phyloP scores from a whole-genome alignment of 129 eudicot species.

The Pseudognaphalium luteoalbum region DNA sequence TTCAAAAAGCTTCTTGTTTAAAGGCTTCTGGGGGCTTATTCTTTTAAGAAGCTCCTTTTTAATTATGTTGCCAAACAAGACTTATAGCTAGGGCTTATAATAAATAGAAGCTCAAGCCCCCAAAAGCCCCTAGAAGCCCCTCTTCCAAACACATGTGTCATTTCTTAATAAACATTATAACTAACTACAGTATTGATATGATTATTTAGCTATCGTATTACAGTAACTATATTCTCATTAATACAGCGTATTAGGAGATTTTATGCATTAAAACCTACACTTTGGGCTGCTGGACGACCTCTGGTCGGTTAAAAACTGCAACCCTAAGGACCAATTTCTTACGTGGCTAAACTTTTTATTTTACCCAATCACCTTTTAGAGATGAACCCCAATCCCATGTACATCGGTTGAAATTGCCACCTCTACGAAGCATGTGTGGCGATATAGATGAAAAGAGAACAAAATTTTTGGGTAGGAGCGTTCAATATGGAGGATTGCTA shows the following conservation, averaged over 20 bases:
- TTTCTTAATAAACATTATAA: background rate
- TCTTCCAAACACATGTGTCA: background rate
- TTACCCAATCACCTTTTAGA: background rate
- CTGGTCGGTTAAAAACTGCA: background rate
- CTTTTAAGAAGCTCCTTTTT: too few species aligned
- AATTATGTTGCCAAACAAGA: too few species aligned
- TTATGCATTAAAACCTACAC: background rate
- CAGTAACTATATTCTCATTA: background rate
- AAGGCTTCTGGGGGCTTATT: too few species aligned
- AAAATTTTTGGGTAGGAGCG: background rate
- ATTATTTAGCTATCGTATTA: background rate
- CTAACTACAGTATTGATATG: background rate
- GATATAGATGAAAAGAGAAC: constrained; percentile 11
- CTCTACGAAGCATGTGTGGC: background rate
- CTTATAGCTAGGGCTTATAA: too few species aligned
- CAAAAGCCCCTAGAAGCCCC: too few species aligned
- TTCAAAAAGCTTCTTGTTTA: too few species aligned
- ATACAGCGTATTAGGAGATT: background rate
- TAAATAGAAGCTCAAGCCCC: too few species aligned
- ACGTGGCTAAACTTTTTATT: background rate
- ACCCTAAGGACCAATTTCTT: background rate
- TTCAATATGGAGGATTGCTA: constrained; percentile 11
- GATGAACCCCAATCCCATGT: background rate
- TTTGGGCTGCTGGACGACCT: background rate
- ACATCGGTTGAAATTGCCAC: background rate